phyloP scores from a whole-genome alignment of 208 protist species.

The Paratrypanosoma confusum region DNA sequence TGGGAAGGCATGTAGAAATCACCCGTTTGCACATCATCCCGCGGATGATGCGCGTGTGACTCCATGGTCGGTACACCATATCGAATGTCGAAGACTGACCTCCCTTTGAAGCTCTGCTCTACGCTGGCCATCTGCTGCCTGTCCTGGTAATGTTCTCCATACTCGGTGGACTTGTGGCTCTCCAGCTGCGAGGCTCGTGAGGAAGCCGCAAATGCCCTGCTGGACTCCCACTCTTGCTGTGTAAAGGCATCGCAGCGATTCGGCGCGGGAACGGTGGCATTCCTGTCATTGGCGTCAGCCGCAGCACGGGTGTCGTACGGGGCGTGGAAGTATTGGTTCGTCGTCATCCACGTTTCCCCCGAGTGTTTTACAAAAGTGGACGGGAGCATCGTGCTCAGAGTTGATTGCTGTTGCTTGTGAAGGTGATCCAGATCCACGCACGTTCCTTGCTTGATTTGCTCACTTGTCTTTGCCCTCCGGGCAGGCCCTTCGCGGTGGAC shows the following conservation, averaged over 20 bases:
- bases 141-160: constrained; percentile 54
- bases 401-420: too few relatives aligned
- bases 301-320: constrained; percentile 55
- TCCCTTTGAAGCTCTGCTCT: constrained; percentile 40
- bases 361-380: constrained; percentile 59
- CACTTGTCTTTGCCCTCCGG: constrained; percentile 39
- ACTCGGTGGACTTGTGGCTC: constrained; percentile 59
- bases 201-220: too few relatives aligned
- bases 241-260: constrained; percentile 61
- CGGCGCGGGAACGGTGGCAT: constrained; percentile 53
- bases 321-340: constrained; percentile 70
- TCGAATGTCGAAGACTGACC: constrained; percentile 66
- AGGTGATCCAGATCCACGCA: constrained; percentile 49
- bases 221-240: too few relatives aligned
- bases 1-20: constrained; percentile 63
- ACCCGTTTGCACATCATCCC: constrained; percentile 53
- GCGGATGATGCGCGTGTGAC: constrained; percentile 68
- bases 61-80: constrained; percentile 80
- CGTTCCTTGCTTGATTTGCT: constrained; percentile 34
- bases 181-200: too few relatives aligned
- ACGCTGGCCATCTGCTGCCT: constrained; percentile 42
- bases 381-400: constrained; percentile 31
- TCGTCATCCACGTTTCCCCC: constrained; percentile 71
- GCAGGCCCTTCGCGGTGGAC: constrained; percentile 64
- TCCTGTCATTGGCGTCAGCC: constrained; percentile 29